These are phyloP conservation scores for Cladosporium sp. DNA, from an alignment of 2,329 filamentous ascomycete species.

Conservation along the genomic window DNA sequence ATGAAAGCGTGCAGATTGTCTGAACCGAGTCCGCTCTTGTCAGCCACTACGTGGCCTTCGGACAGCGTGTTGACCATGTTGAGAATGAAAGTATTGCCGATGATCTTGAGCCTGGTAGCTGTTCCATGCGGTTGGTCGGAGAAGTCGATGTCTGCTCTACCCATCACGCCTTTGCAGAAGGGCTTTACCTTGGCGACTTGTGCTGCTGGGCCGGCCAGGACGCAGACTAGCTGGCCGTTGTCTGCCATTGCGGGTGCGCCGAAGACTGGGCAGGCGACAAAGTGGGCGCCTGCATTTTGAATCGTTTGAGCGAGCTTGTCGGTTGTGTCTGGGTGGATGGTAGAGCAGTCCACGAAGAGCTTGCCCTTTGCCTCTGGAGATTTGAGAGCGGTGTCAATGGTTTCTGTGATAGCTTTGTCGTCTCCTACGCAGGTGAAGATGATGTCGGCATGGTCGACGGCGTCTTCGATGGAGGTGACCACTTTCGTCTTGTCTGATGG, in stretches of 20 bases:
- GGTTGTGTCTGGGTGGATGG: slow-evolving; percentile 78
- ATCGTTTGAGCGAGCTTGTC: slow-evolving; percentile 59
- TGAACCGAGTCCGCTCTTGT: slow-evolving; percentile 72
- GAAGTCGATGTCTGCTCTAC: slow-evolving; percentile 66
- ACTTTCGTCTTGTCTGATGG: slow-evolving; percentile 60
- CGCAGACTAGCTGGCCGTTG: slow-evolving; percentile 65
- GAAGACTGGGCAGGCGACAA: slow-evolving; percentile 73
- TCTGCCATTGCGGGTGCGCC: slow-evolving; percentile 69
- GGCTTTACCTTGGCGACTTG: slow-evolving; percentile 63
- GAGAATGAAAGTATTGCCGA: slow-evolving; percentile 82
- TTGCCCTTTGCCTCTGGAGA: slow-evolving; percentile 65
- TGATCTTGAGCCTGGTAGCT: slow-evolving; percentile 69
- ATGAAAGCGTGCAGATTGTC: slow-evolving; percentile 68
- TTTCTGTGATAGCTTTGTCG: slow-evolving; percentile 22
- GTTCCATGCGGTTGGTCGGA: slow-evolving; percentile 63
- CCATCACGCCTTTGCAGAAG: slow-evolving; percentile 69
- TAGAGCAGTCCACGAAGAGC: slow-evolving; percentile 82
- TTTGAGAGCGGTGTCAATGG: slow-evolving; percentile 43
- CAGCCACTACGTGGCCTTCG: slow-evolving; percentile 73
- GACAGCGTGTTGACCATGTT: slow-evolving; percentile 77
- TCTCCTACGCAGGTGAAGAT: slow-evolving; percentile 80
- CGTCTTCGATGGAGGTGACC: slow-evolving; percentile 60
- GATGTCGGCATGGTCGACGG: slow-evolving; percentile 65
- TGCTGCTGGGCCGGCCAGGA: slow-evolving; percentile 62
- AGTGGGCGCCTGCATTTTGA: slow-evolving; percentile 59